These are phyloP conservation scores for Diospyros kaki DNA, from an alignment of 148 eudicot genomes.

Conservation along the genomic window DNA sequence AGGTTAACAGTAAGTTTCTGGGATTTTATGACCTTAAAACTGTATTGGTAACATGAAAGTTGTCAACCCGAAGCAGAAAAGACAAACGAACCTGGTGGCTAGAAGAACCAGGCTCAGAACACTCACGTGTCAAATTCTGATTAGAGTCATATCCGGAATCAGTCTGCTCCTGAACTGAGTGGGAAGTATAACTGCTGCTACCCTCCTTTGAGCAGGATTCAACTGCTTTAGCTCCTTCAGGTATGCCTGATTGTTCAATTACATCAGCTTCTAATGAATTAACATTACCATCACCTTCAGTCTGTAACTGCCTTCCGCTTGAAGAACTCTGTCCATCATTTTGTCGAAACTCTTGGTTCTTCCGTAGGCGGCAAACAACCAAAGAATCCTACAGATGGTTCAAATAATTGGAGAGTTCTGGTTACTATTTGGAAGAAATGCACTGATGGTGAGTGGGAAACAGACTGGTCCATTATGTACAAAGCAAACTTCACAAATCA, in stretches of 20 bases:
- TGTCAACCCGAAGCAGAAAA: not conserved
- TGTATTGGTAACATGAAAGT: not conserved
- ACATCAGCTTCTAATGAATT: conserved; percentile 27
- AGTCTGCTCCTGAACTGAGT: conserved; percentile 41
- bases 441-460: not conserved
- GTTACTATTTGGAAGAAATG: not conserved
- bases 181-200: conserved; percentile 53
- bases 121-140: conserved; percentile 25
- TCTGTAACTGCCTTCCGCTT: conserved; percentile 15
- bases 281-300: conserved; percentile 19
- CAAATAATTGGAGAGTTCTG: not conserved
- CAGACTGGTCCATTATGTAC: not conserved
- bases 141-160: conserved; percentile 44
- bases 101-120: conserved; percentile 30
- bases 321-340: conserved; percentile 26
- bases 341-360: conserved; percentile 39
- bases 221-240: conserved; percentile 26
- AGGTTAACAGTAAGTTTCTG: not conserved
- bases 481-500: not conserved
- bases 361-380: conserved; percentile 74
- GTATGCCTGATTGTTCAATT: conserved; percentile 17
- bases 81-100: conserved; percentile 26
- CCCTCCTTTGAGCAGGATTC: conserved; percentile 43
- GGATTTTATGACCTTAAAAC: not conserved
- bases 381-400: conserved; percentile 51